Conservation (phyloP, 1,284 basidiomycete genomes). For the Naganishia liquefaciens region DNA sequence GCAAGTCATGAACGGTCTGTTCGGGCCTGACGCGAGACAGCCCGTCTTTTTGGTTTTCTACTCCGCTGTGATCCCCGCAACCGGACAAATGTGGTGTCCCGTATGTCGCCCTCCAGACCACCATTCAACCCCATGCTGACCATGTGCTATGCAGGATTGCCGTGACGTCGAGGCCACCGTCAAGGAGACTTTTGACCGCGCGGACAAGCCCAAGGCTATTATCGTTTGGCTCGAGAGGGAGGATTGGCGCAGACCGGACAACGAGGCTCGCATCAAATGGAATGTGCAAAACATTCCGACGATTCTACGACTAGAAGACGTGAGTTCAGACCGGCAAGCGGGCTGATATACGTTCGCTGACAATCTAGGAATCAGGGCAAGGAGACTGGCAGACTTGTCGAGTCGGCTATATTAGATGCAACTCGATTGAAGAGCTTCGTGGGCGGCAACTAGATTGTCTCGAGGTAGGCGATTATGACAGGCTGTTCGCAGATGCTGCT, state of each 20-base stretch:
- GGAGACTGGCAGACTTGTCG: constrained; percentile 63
- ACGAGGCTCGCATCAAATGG: constrained; percentile 68
- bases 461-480: background rate
- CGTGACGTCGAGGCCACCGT: constrained; percentile 65
- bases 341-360: constrained; percentile 2
- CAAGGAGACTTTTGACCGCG: constrained; percentile 60
- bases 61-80: constrained; percentile 45
- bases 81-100: constrained; percentile 56
- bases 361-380: constrained; percentile 54
- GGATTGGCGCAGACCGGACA: constrained; percentile 67
- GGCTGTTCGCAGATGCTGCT: background rate
- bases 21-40: constrained; percentile 44
- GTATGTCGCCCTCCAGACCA: constrained; percentile 38
- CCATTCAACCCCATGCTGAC: background rate
- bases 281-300: constrained; percentile 69
- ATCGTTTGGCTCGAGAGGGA: constrained; percentile 70
- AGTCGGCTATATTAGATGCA: constrained; percentile 57
- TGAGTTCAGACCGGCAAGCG: constrained; percentile 52
- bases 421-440: constrained; percentile 9
- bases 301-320: constrained; percentile 67
- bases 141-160: constrained; percentile 63
- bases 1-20: constrained; percentile 47
- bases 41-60: constrained; percentile 53
- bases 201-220: constrained; percentile 62
- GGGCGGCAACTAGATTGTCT: background rate